These are phyloP conservation scores for Rhodotorula sp. DNA, from an alignment of 1,284 basidiomycete species.

Conservation along the genomic window DNA sequence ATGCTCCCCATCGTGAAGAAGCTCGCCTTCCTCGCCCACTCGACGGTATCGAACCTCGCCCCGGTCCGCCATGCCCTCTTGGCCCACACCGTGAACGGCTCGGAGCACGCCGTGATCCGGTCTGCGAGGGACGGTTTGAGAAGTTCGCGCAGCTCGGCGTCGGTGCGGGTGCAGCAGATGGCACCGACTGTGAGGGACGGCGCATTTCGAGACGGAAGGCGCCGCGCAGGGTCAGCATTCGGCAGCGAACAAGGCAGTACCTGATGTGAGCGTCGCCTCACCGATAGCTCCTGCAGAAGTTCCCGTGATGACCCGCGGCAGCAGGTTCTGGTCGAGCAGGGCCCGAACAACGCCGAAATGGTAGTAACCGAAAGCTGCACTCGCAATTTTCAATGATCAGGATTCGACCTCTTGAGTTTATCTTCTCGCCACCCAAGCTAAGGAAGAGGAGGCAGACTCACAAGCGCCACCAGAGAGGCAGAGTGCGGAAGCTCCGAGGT, in stretches of 20 bases:
- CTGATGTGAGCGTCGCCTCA: not conserved
- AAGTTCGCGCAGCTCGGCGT: slow-evolving; percentile 76
- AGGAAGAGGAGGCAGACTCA: not conserved
- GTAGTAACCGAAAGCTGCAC: slow-evolving; percentile 53
- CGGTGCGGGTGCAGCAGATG: slow-evolving; percentile 79
- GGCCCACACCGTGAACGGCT: slow-evolving; percentile 63
- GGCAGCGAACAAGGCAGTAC: no score
- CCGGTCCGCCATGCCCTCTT: slow-evolving; percentile 81
- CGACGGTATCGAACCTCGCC: slow-evolving; percentile 84
- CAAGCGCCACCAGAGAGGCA: slow-evolving; percentile 87
- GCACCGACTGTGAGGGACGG: slow-evolving; percentile 52
- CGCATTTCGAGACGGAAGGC: not conserved
- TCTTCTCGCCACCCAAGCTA: slow-evolving; percentile 72
- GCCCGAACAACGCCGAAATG: slow-evolving; percentile 91
- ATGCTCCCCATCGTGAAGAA: slow-evolving; percentile 93
- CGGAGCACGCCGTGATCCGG: slow-evolving; percentile 87
- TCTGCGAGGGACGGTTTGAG: slow-evolving; percentile 79
- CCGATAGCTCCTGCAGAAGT: slow-evolving; percentile 87
- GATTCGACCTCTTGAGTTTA: slow-evolving; percentile 47
- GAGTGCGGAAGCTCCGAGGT: slow-evolving; percentile 83
- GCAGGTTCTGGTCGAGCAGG: slow-evolving; percentile 77
- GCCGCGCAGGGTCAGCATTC: not conserved
- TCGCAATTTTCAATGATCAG: not conserved
- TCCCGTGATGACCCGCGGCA: slow-evolving; percentile 84
- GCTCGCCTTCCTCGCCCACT: slow-evolving; percentile 87